Evolutionary conservation across 2,329 filamentous ascomycete species (phyloP).

Genomic region (Scytalidium lignicola): DNA sequence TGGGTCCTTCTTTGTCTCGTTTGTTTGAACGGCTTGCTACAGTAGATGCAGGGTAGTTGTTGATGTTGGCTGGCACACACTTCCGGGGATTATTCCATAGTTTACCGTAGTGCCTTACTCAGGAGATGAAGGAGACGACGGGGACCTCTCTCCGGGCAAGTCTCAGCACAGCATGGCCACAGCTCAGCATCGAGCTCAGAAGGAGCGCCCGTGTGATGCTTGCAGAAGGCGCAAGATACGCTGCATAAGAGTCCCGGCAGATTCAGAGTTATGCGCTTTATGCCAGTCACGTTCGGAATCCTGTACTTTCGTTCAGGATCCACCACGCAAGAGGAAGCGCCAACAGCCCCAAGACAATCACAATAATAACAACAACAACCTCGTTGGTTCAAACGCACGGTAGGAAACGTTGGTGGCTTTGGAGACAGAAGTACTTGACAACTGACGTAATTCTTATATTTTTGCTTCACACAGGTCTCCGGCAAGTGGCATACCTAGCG

Average conservation of each 20-base stretch:
- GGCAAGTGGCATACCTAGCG: neutral
- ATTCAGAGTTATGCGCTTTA: constrained; percentile 63
- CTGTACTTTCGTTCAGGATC: constrained; percentile 72
- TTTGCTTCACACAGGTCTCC: constrained; percentile 26
- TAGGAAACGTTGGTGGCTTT: too few relatives aligned
- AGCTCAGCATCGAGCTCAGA: constrained; percentile 38
- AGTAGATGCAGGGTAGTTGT: neutral
- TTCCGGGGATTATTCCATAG: too few relatives aligned
- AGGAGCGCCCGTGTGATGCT: constrained; percentile 66
- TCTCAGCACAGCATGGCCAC: neutral
- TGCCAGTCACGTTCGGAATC: constrained; percentile 72
- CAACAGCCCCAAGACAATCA: neutral
- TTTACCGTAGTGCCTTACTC: neutral
- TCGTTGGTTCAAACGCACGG: neutral
- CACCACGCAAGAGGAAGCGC: constrained; percentile 65
- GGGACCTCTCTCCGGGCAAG: neutral
- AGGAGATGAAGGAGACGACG: neutral
- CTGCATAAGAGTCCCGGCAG: constrained; percentile 67
- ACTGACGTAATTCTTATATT: neutral
- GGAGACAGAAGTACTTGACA: too few relatives aligned
- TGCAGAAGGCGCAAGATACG: constrained; percentile 31
- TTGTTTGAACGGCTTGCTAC: neutral
- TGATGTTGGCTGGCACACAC: neutral
- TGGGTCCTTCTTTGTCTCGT: neutral
- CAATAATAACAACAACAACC: neutral